Evolutionary conservation across 441 rosid species (phyloP).

Genomic region (Geranium incanum): DNA sequence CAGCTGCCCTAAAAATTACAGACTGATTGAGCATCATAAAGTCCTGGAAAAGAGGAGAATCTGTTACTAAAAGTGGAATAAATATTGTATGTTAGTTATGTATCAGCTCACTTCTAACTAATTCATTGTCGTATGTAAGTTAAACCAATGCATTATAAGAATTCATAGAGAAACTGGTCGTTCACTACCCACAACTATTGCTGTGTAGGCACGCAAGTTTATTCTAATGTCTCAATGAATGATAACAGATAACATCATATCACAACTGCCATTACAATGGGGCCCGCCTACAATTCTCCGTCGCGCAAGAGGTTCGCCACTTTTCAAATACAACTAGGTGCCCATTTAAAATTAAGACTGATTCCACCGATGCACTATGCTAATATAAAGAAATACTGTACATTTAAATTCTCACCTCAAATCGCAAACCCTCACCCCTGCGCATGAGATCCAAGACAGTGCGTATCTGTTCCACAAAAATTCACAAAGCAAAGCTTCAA

Average conservation of each 20-base stretch:
- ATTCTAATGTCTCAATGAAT: background rate
- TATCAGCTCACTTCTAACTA: background rate
- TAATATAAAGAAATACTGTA: background rate
- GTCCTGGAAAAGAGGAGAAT: conserved; percentile 42
- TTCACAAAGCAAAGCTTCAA: conserved; percentile 2
- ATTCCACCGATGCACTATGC: background rate
- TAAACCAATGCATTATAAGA: background rate
- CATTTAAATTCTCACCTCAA: conserved; percentile 49
- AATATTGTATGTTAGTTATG: background rate
- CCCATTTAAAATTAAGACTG: background rate
- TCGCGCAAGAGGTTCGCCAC: background rate
- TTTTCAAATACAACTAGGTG: background rate
- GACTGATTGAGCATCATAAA: conserved; percentile 22
- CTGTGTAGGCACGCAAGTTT: background rate
- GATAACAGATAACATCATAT: background rate
- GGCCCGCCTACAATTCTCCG: background rate
- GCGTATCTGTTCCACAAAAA: conserved; percentile 49
- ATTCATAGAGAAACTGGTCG: background rate
- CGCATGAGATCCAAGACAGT: conserved; percentile 78
- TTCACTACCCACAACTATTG: background rate
- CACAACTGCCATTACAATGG: background rate
- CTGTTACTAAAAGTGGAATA: conserved; percentile 1
- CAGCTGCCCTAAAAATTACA: conserved; percentile 27
- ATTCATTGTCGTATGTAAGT: background rate
- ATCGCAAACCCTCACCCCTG: conserved; percentile 67